These are phyloP conservation scores for Trichophyton benhamiae DNA, from an alignment of 2,329 filamentous ascomycete genomes.

Conservation along the genomic window DNA sequence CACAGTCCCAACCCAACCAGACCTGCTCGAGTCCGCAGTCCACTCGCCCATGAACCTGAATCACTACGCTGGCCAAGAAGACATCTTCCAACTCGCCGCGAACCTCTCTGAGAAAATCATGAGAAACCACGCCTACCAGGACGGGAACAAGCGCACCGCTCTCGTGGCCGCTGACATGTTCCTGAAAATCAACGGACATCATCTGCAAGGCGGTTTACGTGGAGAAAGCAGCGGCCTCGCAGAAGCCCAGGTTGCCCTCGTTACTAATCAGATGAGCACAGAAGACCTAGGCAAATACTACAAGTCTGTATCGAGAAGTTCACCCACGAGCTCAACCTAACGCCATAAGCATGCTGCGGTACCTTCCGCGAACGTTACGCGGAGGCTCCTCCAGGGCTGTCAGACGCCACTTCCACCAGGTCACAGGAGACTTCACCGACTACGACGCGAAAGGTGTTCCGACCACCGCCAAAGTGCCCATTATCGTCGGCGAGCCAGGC, in stretches of 20 bases:
- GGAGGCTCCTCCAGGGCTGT: neutral
- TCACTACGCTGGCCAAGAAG: constrained; percentile 16
- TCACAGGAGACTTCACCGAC: constrained; percentile 16
- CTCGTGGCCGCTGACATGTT: constrained; percentile 23
- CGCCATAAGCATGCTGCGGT: neutral
- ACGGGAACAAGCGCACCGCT: constrained; percentile 23
- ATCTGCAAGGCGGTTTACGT: constrained; percentile 14
- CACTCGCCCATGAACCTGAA: constrained; percentile 20
- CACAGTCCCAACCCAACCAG: constrained; percentile 14
- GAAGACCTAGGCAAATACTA: constrained; percentile 4
- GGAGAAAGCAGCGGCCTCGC: constrained; percentile 7
- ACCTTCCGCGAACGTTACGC: neutral
- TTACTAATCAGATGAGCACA: constrained; percentile 11
- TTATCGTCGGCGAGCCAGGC: constrained; percentile 17
- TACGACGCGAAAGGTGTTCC: constrained; percentile 15
- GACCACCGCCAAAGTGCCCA: constrained; percentile 14
- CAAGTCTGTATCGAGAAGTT: neutral
- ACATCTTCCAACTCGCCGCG: constrained; percentile 21
- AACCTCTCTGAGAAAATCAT: constrained; percentile 21
- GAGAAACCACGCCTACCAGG: constrained; percentile 22
- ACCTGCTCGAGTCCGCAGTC: constrained; percentile 19
- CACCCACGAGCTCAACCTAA: too few species aligned
- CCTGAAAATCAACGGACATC: constrained; percentile 20
- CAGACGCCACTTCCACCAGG: constrained; percentile 16
- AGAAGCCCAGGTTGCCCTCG: constrained; percentile 13